Evolutionary conservation across 257 asterid species (phyloP), one percentile per base, ranked within the genome.

Genomic region (Penstemon davidsonii): DNA sequence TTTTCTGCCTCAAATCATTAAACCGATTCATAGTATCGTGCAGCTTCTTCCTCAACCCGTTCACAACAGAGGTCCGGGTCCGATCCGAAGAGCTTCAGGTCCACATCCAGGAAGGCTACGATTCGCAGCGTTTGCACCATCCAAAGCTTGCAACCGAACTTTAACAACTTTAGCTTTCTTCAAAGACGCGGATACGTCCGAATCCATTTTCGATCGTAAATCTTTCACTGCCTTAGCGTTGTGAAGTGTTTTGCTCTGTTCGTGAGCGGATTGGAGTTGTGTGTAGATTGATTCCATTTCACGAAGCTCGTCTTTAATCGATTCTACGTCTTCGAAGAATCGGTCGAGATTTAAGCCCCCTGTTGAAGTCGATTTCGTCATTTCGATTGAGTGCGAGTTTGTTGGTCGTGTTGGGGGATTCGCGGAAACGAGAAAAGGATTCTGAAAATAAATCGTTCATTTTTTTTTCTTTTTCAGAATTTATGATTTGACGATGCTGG

Each of bases 391-490:
- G 73, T 81, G 85, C 19, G 89, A 77, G 18, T 70, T 72, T 5
- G 79, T 70, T 7, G 86, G 73, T 25, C 33, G 33, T 1, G 33
- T 25, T 19, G 83, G 75, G n/a, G 6, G 89, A 78, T 43, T 81
- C 77, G 7, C 87, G 81, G 72, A 77, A 80, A 33, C 83, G 85
- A 0, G 96, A 87, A 73, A 86, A 88, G 15, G 91, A 86, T 8
- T 82, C 87, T 4, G 97, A 88, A 61, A 90, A 82, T 4, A 88
- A 85, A 80, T 86, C 88, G 47, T 90, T 90, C 97, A 88, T 90
- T 6, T 66, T 61, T 47, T 3, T 18, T 7, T 25, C 11, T 62
- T 19, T 66, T 7, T 0, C 40, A 3, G 42, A 37, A 52, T 4
- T 4, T 1, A 3, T 11, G 41, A 43, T 1, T 2, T 18, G 49